These are phyloP conservation scores for Solanum lycopersicoides DNA, from an alignment of 257 asterid genomes.

Conservation along the genomic window DNA sequence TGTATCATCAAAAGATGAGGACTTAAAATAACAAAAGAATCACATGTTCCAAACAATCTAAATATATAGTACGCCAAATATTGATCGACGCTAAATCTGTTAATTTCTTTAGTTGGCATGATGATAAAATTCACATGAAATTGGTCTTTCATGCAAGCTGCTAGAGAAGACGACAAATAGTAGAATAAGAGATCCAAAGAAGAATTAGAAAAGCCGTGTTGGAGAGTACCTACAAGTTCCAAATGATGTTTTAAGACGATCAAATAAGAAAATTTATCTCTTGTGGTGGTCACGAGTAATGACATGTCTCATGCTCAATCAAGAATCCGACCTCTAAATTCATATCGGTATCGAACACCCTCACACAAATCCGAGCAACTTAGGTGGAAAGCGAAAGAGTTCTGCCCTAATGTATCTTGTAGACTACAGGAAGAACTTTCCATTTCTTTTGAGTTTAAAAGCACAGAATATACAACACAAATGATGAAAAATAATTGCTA, in stretches of 20 bases:
- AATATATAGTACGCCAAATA: constrained; percentile 13
- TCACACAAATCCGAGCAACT: too few species aligned
- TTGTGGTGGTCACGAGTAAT: too few species aligned
- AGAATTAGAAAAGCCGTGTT: not conserved
- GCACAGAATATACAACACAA: too few species aligned
- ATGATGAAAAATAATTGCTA: too few species aligned
- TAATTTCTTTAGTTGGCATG: not conserved
- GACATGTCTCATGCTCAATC: too few species aligned
- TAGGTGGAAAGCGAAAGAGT: too few species aligned
- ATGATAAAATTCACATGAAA: not conserved
- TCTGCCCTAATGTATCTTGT: too few species aligned
- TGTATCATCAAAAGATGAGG: not conserved
- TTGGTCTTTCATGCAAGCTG: not conserved
- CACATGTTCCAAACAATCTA: not conserved
- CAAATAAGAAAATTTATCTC: too few species aligned
- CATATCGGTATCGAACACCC: too few species aligned
- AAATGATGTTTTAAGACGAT: not conserved
- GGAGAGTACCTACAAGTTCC: not conserved
- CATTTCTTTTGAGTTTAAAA: too few species aligned
- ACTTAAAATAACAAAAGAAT: not conserved
- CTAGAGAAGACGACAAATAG: not conserved
- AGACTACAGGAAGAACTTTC: too few species aligned
- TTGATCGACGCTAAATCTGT: not conserved
- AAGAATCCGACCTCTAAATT: too few species aligned
- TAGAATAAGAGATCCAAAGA: not conserved